A percentile compares a stretch with the other conserved stretches of the same genome.
Evolutionary conservation across 2,329 filamentous ascomycete species (phyloP).

Genomic region (Parasarocladium wereldwijsianum): DNA sequence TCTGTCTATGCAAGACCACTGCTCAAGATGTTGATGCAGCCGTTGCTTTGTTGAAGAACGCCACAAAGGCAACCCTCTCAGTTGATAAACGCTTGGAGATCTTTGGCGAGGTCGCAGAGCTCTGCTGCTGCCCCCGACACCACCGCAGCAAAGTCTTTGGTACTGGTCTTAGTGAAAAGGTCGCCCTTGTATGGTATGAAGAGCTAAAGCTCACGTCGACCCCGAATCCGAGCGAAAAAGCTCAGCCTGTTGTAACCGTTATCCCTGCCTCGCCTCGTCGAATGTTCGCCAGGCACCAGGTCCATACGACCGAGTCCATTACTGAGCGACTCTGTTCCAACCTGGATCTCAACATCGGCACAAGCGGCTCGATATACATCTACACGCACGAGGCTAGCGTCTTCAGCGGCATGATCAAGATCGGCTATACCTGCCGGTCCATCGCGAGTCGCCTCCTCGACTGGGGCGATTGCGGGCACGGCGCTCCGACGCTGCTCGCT

Average conservation of each 20-base stretch:
- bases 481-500: not conserved
- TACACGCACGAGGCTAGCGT: conserved; percentile 1
- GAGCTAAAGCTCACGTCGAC: not conserved
- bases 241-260: not conserved
- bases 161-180: not conserved
- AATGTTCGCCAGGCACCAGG: conserved; percentile 1
- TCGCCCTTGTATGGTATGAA: not conserved
- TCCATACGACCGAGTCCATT: conserved; percentile 1
- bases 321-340: not conserved
- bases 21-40: not conserved
- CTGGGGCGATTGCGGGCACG: conserved; percentile 1
- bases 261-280: not conserved
- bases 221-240: not conserved
- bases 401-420: conserved; percentile 3
- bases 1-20: not conserved
- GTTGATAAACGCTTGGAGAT: not conserved
- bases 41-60: not conserved
- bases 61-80: not conserved
- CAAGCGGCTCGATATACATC: conserved; percentile 2
- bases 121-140: conserved; percentile 1
- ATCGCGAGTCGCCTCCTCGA: not conserved
- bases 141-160: conserved; percentile 3
- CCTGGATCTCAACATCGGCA: not conserved
- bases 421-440: not conserved
- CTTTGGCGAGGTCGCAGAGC: not conserved